A percentile compares a stretch with the other conserved stretches of the same genome.
Evolutionary conservation across 148 eudicot species (phyloP).

Genomic region (Oxyria digyna): DNA sequence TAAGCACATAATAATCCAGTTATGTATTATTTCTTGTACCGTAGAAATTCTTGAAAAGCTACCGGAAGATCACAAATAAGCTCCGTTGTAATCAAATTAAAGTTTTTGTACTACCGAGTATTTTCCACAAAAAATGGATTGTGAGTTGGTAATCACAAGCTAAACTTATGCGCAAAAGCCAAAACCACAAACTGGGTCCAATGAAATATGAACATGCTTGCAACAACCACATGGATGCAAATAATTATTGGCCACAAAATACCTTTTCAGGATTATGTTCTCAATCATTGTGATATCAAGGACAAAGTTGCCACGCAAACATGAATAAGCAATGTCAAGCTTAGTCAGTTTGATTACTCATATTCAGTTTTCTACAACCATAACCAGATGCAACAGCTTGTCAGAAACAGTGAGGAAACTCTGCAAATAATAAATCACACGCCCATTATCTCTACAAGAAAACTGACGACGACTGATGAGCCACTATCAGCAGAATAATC

Average conservation of each 20-base stretch:
- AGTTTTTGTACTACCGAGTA: not conserved
- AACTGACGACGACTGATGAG: not conserved
- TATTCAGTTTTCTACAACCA: not conserved
- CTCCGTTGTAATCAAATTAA: not conserved
- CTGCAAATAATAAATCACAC: not conserved
- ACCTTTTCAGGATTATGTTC: not conserved
- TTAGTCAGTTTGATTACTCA: not conserved
- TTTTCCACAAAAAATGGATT: not conserved
- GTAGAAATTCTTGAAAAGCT: no score
- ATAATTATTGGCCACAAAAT: not conserved
- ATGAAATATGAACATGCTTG: not conserved
- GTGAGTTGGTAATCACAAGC: not conserved
- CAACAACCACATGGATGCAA: not conserved
- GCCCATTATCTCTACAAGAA: not conserved
- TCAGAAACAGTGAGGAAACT: not conserved
- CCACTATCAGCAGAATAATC: not conserved
- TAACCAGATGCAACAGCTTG: not conserved
- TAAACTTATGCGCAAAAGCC: not conserved
- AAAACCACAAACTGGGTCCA: not conserved
- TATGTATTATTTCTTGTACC: not conserved
- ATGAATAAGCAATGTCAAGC: not conserved
- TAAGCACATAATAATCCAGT: not conserved
- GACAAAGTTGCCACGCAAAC: not conserved
- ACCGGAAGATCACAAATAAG: not conserved
- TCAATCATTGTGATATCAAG: not conserved